Evolutionary conservation across 768 basidiomycete genomes (phyloP).

Genomic region (Termitomyces eurrhizus): DNA sequence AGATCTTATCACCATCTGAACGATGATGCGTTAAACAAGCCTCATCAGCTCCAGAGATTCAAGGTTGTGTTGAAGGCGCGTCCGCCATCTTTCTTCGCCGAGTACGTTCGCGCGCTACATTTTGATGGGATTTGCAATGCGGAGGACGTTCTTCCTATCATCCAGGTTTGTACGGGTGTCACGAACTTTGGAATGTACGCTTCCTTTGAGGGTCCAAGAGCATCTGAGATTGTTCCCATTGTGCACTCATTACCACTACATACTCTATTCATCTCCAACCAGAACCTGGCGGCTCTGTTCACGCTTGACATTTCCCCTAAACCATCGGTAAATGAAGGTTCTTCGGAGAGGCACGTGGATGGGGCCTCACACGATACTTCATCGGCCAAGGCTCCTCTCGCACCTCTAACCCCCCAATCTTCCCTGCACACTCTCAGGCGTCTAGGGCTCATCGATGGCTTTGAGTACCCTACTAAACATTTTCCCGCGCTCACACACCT

Average conservation of each 20-base stretch:
- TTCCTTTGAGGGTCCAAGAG: slow-evolving; percentile 4
- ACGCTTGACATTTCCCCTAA: background rate
- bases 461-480: slow-evolving; percentile 5
- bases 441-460: slow-evolving; percentile 10
- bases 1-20: background rate
- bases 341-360: too few relatives aligned
- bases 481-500: slow-evolving; percentile 16
- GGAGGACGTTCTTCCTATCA: slow-evolving; percentile 5
- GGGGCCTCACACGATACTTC: background rate
- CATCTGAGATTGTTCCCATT: background rate
- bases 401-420: background rate
- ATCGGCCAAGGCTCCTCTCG: background rate
- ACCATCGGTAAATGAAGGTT: background rate
- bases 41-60: slow-evolving; percentile 6
- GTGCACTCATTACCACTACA: slow-evolving; percentile 5
- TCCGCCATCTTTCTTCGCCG: slow-evolving; percentile 13
- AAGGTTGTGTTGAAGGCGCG: slow-evolving; percentile 6
- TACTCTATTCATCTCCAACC: slow-evolving; percentile 11
- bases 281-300: slow-evolving; percentile 6
- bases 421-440: slow-evolving; percentile 7
- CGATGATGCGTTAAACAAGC: background rate
- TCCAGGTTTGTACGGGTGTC: slow-evolving; percentile 12
- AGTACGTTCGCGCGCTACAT: slow-evolving; percentile 12
- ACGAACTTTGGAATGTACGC: slow-evolving; percentile 16
- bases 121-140: slow-evolving; percentile 1